Evolutionary conservation across 208 protist genomes (phyloP).

Genomic region (Crithidia mellificae): DNA sequence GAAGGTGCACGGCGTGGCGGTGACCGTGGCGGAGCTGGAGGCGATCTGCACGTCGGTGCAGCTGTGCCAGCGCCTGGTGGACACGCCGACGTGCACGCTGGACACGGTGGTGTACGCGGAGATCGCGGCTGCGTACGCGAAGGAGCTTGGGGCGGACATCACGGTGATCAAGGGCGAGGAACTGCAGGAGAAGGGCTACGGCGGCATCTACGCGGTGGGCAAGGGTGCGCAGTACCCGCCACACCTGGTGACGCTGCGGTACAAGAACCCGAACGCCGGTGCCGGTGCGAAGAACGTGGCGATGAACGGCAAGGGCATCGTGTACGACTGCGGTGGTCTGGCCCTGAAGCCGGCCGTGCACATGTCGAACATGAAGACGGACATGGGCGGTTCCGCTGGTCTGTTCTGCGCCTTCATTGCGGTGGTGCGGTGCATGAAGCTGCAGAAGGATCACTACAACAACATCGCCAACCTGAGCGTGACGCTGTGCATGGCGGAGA

Average conservation of each 20-base stretch:
- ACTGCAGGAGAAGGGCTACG: conserved; percentile 66
- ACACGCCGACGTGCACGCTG: conserved; percentile 75
- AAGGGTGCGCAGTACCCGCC: conserved; percentile 66
- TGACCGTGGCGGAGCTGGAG: conserved; percentile 43
- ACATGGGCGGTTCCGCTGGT: conserved; percentile 87
- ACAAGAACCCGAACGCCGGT: conserved; percentile 49
- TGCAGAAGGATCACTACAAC: conserved; percentile 36
- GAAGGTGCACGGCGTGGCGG: conserved; percentile 29
- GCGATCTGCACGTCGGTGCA: conserved; percentile 64
- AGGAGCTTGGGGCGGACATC: conserved; percentile 44
- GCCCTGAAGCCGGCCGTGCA: conserved; percentile 66
- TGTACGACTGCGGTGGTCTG: conserved; percentile 91
- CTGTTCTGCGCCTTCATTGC: conserved; percentile 82
- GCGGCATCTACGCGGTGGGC: conserved; percentile 80
- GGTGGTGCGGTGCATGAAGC: conserved; percentile 51
- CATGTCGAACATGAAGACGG: conserved; percentile 90
- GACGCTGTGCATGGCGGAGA: conserved; percentile 87
- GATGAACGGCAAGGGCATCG: conserved; percentile 86
- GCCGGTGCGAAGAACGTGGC: conserved; percentile 48
- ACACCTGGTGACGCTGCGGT: conserved; percentile 68
- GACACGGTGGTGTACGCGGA: conserved; percentile 75
- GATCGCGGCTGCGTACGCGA: conserved; percentile 57
- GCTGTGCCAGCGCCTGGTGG: conserved; percentile 83
- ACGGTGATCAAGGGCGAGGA: conserved; percentile 74
- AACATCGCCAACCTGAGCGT: conserved; percentile 53